Percentiles rank a stretch among this genome's conserved stretches.
These are phyloP conservation scores for Cruciata laevipes DNA, from an alignment of 257 asterid species.

Conservation along the genomic window DNA sequence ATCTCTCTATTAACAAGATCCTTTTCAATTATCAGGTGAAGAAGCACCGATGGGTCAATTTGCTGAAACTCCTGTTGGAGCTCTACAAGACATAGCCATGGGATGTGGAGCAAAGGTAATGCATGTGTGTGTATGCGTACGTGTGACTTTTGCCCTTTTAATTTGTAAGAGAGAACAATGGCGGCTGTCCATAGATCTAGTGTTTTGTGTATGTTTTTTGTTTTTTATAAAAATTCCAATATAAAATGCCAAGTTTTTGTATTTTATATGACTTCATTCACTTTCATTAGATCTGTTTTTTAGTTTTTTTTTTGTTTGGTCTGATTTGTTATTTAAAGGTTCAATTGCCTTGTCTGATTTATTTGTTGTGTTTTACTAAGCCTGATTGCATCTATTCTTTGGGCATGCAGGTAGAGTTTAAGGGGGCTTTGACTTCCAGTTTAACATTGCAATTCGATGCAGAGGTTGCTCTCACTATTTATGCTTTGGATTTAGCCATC, in stretches of 20 bases:
- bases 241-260: background rate
- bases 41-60: conserved; percentile 46
- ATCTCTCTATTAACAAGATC: background rate
- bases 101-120: conserved; percentile 79
- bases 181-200: too few relatives aligned
- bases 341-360: background rate
- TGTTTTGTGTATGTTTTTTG: too few relatives aligned
- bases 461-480: conserved; percentile 45
- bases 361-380: background rate
- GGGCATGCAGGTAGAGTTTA: conserved; percentile 64
- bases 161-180: too few relatives aligned
- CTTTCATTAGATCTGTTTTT: too few relatives aligned
- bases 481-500: background rate
- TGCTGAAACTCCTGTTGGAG: conserved; percentile 56
- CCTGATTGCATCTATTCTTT: conserved; percentile 7
- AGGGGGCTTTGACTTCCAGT: conserved; percentile 42
- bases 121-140: background rate
- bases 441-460: conserved; percentile 51
- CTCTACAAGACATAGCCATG: conserved; percentile 70
- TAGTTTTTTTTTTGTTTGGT: too few relatives aligned
- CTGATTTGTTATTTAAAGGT: background rate
- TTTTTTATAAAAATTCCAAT: too few relatives aligned
- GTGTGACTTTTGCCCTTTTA: too few relatives aligned
- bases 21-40: conserved; percentile 34
- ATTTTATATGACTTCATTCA: background rate